These are phyloP conservation scores for Stemphylium beticola DNA, from an alignment of 2,329 filamentous ascomycete genomes.

Conservation along the genomic window DNA sequence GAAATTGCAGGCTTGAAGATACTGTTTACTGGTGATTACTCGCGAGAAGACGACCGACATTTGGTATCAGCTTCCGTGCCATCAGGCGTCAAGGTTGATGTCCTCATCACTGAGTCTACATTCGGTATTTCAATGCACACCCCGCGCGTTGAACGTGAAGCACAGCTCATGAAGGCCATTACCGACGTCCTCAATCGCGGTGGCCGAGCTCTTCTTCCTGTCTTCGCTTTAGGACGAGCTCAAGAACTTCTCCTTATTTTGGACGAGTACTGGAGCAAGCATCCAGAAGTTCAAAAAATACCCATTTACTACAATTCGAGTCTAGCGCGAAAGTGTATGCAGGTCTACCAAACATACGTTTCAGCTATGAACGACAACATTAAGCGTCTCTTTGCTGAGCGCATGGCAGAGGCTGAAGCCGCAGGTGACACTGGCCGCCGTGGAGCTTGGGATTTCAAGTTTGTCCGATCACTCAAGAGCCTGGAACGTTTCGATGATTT, in stretches of 20 bases:
- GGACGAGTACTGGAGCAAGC: slow-evolving; percentile 95
- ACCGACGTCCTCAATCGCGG: slow-evolving; percentile 90
- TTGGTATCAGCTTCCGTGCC: slow-evolving; percentile 92
- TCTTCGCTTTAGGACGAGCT: slow-evolving; percentile 91
- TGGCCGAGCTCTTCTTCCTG: slow-evolving; percentile 90
- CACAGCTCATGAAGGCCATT: slow-evolving; percentile 93
- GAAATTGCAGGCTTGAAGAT: slow-evolving; percentile 97
- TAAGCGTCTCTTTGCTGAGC: slow-evolving; percentile 89
- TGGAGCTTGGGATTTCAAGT: slow-evolving; percentile 96
- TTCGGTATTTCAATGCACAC: slow-evolving; percentile 96
- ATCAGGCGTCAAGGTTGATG: slow-evolving; percentile 87
- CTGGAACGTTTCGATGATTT: slow-evolving; percentile 96
- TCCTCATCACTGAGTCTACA: slow-evolving; percentile 96
- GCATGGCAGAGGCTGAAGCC: slow-evolving; percentile 88
- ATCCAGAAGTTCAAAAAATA: slow-evolving; percentile 84
- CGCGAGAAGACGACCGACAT: slow-evolving; percentile 92
- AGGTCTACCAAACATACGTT: slow-evolving; percentile 97
- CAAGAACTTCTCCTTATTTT: slow-evolving; percentile 94
- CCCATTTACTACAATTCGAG: slow-evolving; percentile 99
- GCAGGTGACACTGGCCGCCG: slow-evolving; percentile 75
- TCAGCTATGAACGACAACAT: slow-evolving; percentile 99
- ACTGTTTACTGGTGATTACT: slow-evolving; percentile 97
- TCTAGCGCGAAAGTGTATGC: slow-evolving; percentile 94
- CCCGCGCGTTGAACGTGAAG: slow-evolving; percentile 87
- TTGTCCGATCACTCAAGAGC: slow-evolving; percentile 88